Base-by-base conservation (phyloP, 495 filamentous ascomycete genomes). In the Achaetomiella virescens region DNA sequence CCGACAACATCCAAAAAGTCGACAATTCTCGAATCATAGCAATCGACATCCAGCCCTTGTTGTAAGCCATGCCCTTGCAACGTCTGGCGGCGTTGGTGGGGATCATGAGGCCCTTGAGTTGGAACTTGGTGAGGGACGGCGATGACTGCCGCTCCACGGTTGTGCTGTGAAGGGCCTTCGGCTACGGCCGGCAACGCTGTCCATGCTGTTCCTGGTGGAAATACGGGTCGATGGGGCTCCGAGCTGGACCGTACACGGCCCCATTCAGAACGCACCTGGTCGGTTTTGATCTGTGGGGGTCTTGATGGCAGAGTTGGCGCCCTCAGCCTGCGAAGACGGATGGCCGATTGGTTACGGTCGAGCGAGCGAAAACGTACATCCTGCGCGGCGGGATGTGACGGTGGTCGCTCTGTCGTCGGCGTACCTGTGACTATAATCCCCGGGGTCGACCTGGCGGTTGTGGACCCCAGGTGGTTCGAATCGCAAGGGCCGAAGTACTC, bases 1-100 rank as follows among this genome's bases (percentile, higher is more conserved):
- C 86, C 85, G 55, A 89, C 80, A 20, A 85, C 81, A 67, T 90
- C 86, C 20, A 90, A 67, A 36, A 87, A 74, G 66, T 90, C 84
- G 25, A 88, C 84, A 25, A 90, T 66, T 25, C 79, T 75, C 20
- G 78, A 55, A 24, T 84, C 81, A 60, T 73, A 58, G 65, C 74
- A 59, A 69, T 81, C 67, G 1, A 56, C 57, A 2, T 59, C 38
- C n/a, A 1, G 69, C 66, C n/a, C 65, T 68, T 52, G 37, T 9
- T n/a, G 31, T 3, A 10, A 15, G 10, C 47, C 55, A 5, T 25
- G 38, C 10, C 17, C 29, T 17, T 41, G 37, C 2, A 47, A 8
- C 3, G 55, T 45, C 22, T 21, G 55, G 41, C 60, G 43, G n/a
- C 55, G 51, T 8, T 55, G 27, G n/a, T 36, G 31, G 5, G 43